These are phyloP conservation scores for Ogataea trehalophila DNA, from an alignment of 805 yeast genomes.

Conservation along the genomic window DNA sequence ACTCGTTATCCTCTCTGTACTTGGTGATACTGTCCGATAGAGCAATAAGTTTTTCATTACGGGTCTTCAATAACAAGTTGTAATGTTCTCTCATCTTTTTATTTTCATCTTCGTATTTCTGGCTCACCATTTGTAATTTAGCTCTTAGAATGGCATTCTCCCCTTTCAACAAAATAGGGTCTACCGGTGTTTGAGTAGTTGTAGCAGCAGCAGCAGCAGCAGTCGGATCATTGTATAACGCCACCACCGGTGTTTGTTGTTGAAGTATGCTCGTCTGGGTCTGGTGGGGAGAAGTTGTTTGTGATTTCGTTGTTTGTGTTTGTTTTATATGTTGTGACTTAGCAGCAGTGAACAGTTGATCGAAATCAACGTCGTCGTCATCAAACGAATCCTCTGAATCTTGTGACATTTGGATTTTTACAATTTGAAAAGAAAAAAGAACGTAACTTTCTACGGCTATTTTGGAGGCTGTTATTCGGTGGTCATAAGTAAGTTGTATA, in stretches of 20 bases:
- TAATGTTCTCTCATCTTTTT: conserved; percentile 32
- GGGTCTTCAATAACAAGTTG: conserved; percentile 15
- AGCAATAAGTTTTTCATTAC: conserved; percentile 19
- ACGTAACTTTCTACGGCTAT: no score
- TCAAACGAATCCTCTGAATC: conserved; percentile 27
- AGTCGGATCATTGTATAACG: no score
- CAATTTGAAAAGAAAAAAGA: no score
- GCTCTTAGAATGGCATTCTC: conserved; percentile 76
- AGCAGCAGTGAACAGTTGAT: conserved; percentile 16
- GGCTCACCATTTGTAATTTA: conserved; percentile 47
- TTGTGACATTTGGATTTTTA: no score
- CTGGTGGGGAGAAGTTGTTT: neutral
- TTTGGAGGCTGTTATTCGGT: no score
- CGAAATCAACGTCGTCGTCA: conserved; percentile 29
- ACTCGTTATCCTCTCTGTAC: conserved; percentile 52
- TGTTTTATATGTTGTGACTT: conserved; percentile 4
- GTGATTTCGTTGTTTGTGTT: neutral
- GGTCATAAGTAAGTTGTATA: no score
- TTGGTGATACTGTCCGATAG: conserved; percentile 34
- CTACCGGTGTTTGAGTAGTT: conserved; percentile 2
- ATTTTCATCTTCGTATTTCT: conserved; percentile 32
- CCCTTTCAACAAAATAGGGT: conserved; percentile 45
- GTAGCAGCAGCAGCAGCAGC: neutral
- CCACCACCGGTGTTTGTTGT: no score
- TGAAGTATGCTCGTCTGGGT: no score